Base-by-base conservation (phyloP, 306 rosid species). In the Cucurbita ficifolia region DNA sequence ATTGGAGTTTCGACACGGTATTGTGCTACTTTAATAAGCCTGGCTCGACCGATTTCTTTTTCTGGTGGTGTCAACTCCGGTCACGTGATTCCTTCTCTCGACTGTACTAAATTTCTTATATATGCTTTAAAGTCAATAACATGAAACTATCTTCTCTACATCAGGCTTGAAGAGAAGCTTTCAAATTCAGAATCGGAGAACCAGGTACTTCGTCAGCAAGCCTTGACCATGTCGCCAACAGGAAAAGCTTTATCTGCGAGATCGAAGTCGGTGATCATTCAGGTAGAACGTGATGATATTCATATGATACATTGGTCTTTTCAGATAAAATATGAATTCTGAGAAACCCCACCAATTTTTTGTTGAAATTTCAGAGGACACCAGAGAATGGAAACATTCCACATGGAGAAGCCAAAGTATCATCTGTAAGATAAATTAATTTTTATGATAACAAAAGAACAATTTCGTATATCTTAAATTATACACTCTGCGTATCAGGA, bases 201-300 rank as follows among this genome's bases (percentile, higher is more conserved):
- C 76, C 99, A 95, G 84, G 96, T 95, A 79, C 94, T 95, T 88
- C 99, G 99, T 77, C 99, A 95, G 83, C 97, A 95, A 86, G 96
- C 97, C 82, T 76, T 95, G 90, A 86, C 93, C 74, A 88, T 86
- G 82, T 95, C 99, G 35, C 97, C 99, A 55, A 92, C 96, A 38
- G 98, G 81, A 75, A 95, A 83, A 80, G 60, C 92, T 80, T 73
- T 91, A 51, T 84, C 99, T 77, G 79, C 90, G 48, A 85, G 97
- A 82, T 82, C 96, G 63, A 91, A 82, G 89, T 83, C 96, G 0
- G 82, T 88, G 82, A 95, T 95, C 77, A 76, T 89, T 84, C 99
- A 89, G 97, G 99, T 95, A 86, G 70, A 62, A 39, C 51, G 43
- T 78, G 63, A 7, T 78, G 63, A 7, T 67, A 54, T 63, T 79